Evolutionary conservation across 306 rosid genomes (phyloP).

Genomic region (Vicia sativa): DNA sequence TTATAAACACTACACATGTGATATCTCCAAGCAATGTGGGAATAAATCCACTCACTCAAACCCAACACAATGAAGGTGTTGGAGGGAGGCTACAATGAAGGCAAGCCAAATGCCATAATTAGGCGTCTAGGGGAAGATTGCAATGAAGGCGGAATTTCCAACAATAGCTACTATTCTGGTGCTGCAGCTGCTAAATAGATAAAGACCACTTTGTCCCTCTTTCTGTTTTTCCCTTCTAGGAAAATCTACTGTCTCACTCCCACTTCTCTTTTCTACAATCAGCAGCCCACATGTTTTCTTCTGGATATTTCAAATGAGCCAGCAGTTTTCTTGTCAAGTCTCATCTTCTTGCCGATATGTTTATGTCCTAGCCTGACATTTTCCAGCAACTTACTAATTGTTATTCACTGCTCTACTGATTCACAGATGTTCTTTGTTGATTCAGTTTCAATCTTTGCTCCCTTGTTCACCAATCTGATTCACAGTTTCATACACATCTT

Average conservation of each 20-base stretch:
- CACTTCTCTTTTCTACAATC: neutral
- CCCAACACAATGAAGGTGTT: too few relatives aligned
- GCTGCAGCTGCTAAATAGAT: neutral
- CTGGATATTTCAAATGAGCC: neutral
- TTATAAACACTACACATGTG: too few relatives aligned
- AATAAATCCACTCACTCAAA: too few relatives aligned
- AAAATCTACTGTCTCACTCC: neutral
- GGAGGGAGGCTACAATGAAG: too few relatives aligned
- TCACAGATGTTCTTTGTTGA: neutral
- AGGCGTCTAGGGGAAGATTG: too few relatives aligned
- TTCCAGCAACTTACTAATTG: neutral
- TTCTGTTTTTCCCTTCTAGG: slow-evolving; percentile 3
- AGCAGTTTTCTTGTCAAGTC: slow-evolving; percentile 7
- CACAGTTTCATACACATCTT: neutral
- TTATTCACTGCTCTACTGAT: neutral
- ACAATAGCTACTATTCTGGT: too few relatives aligned
- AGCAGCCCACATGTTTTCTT: neutral
- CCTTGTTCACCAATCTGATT: neutral
- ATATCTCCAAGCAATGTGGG: too few relatives aligned
- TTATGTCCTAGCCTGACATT: neutral
- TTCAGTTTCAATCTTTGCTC: neutral
- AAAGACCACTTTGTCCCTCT: neutral
- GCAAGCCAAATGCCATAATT: too few relatives aligned
- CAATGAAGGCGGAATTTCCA: too few relatives aligned
- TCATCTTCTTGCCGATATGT: neutral